Base-by-base conservation (phyloP, 176 grass and related monocot genomes). In the Aechmea fasciata region DNA sequence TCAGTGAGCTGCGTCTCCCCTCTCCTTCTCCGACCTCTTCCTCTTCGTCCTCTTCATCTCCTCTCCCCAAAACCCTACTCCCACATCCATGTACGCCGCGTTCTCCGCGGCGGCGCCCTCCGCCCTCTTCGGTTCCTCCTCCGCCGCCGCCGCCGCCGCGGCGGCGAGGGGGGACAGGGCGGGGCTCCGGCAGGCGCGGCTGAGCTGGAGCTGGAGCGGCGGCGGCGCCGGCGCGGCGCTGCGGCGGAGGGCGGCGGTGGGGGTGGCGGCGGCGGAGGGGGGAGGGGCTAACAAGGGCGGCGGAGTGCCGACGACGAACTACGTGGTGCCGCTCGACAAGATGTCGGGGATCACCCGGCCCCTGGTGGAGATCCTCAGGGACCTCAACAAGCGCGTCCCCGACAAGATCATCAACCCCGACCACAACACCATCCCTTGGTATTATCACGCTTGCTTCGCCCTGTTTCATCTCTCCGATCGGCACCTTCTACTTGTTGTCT, bases 381-480 rank as follows among this genome's bases (percentile, higher is more conserved):
- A 97, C 80, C 86, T 97, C 84, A 97, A 93, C 82, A 99, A 99
- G 84, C 83, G 94, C 73, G 87, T 99, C 51, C 94, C 94, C 19
- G 94, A 97, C 78, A 89, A 97, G 80, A 97, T 97, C 80, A 87
- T 97, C 76, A 79, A 90, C 41, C 64, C 81, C 48, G 82, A 89
- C 15, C 66, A 74, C 23, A 74, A 80, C 74, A 74, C 86, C 61
- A 88, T 97, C 24, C 87, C 87, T 15, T 99, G 94, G 94, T 99
- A 20, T 81, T 63, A 52, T 57, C 28, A 17, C 33, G 14, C 10
- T 11, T 0, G 51, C 24, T 10, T 17, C 23, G 29, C 26, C 6
- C 51, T 71, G 2, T 69, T 25, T 63, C 2, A 61, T 19, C 55
- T 22, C 15, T 14, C 15, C 20, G 17, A 61, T 18, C 1, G 33